Percentiles rank a stretch among this genome's conserved stretches.
Evolutionary conservation across 169 alveolate genomes (phyloP).

Genomic region (Cryptosporidium tyzzeri): DNA sequence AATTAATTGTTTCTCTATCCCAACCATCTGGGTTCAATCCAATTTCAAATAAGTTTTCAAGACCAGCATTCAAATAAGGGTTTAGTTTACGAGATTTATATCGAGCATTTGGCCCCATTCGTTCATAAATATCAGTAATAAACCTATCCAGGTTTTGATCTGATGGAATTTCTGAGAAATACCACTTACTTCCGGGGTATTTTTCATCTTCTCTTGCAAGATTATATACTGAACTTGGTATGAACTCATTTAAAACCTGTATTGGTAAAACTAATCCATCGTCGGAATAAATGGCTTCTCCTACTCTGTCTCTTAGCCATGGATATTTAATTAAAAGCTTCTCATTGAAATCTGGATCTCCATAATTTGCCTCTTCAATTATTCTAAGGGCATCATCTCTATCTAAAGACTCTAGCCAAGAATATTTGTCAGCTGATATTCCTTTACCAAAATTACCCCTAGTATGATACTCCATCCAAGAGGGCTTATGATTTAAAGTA

Average conservation of each 20-base stretch:
- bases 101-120: background rate
- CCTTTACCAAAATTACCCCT: conserved; percentile 33
- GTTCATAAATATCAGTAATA: conserved; percentile 36
- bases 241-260: conserved; percentile 61
- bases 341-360: conserved; percentile 36
- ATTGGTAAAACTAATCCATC: conserved; percentile 48
- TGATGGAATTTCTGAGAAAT: conserved; percentile 62
- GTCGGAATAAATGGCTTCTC: conserved; percentile 23
- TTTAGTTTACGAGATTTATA: background rate
- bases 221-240: conserved; percentile 14
- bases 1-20: conserved; percentile 65
- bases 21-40: conserved; percentile 9
- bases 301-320: conserved; percentile 60
- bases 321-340: conserved; percentile 45
- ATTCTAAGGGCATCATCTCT: conserved; percentile 46
- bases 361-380: conserved; percentile 14
- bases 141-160: conserved; percentile 32
- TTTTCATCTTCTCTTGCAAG: conserved; percentile 25
- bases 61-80: conserved; percentile 5
- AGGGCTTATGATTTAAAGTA: background rate
- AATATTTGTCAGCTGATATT: conserved; percentile 21
- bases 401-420: conserved; percentile 59
- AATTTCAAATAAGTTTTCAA: background rate
- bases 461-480: conserved; percentile 30
- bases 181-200: conserved; percentile 59